Conservation (phyloP, 78 protist genomes). For the Dictyostelium capitatum region DNA sequence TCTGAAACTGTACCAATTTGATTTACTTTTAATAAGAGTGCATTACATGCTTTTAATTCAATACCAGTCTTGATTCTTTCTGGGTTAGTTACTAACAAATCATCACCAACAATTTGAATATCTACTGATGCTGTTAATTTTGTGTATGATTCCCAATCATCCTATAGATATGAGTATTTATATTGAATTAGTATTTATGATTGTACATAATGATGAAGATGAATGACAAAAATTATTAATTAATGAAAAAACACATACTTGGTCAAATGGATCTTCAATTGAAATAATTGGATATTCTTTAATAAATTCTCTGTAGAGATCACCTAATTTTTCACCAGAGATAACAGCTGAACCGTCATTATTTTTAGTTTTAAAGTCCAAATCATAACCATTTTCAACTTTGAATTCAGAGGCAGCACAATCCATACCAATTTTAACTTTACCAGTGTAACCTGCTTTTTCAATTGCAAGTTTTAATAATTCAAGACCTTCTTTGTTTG, state of each 20-base stretch:
- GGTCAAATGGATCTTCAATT: constrained; percentile 99
- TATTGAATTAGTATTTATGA: neutral
- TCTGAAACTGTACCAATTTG: constrained; percentile 97
- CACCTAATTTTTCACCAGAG: constrained; percentile 79
- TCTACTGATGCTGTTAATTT: constrained; percentile 60
- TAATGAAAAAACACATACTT: constrained; percentile 48
- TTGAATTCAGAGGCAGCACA: constrained; percentile 99
- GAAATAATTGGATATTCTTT: constrained; percentile 93
- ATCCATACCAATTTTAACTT: constrained; percentile 95
- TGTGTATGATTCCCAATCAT: constrained; percentile 96
- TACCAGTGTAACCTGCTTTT: constrained; percentile 97
- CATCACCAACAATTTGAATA: constrained; percentile 99
- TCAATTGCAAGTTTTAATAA: constrained; percentile 96
- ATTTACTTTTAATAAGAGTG: constrained; percentile 98
- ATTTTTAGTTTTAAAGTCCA: constrained; percentile 96
- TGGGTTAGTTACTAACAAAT: constrained; percentile 98
- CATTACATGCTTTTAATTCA: constrained; percentile 96
- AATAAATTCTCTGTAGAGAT: constrained; percentile 77
- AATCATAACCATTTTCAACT: constrained; percentile 94
- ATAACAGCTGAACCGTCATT: constrained; percentile 82
- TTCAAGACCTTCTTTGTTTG: constrained; percentile 96
- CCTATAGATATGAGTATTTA: constrained; percentile 27
- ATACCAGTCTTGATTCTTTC: constrained; percentile 96
- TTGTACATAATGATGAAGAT: too few relatives aligned
- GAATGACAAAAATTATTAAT: neutral